These are phyloP conservation scores for Fagopyrum homotropicum DNA, from an alignment of 148 eudicot genomes.

Conservation along the genomic window DNA sequence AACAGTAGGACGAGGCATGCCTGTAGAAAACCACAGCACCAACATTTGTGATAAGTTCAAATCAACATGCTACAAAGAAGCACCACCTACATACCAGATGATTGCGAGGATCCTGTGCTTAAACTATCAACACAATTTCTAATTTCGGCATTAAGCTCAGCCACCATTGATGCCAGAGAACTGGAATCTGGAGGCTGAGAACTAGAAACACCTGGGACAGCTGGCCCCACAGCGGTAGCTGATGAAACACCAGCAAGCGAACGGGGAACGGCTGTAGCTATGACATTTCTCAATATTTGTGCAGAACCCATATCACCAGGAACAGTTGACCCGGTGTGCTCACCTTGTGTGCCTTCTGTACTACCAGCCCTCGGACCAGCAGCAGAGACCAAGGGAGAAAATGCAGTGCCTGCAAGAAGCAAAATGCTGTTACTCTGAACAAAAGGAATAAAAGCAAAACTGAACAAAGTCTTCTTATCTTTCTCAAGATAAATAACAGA, in stretches of 20 bases:
- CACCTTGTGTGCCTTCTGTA: conserved; percentile 50
- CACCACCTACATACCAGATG: conserved; percentile 29
- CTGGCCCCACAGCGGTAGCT: conserved; percentile 32
- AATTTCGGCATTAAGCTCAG: conserved; percentile 46
- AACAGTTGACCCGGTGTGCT: conserved; percentile 31
- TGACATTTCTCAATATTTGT: conserved; percentile 39
- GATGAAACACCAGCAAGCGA: conserved; percentile 31
- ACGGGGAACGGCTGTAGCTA: conserved; percentile 47
- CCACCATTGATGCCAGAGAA: conserved; percentile 30
- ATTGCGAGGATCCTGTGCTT: conserved; percentile 32
- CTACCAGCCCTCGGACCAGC: conserved; percentile 56
- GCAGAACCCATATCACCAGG: conserved; percentile 41
- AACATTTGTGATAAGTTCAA: neutral
- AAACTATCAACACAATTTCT: conserved; percentile 38
- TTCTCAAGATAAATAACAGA: conserved; percentile 21
- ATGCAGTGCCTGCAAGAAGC: conserved; percentile 30
- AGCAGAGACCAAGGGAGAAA: conserved; percentile 43
- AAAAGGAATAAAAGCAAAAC: neutral
- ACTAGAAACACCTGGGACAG: conserved; percentile 33
- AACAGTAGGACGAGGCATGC: conserved; percentile 44
- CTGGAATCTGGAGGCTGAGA: conserved; percentile 36
- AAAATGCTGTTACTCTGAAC: neutral
- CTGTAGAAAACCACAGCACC: conserved; percentile 18
- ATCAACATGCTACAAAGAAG: neutral
- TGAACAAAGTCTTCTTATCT: neutral